Evolutionary conservation across 2,329 filamentous ascomycete genomes (phyloP), one percentile per base, ranked within the genome.

Genomic region (Chalara sp.): DNA sequence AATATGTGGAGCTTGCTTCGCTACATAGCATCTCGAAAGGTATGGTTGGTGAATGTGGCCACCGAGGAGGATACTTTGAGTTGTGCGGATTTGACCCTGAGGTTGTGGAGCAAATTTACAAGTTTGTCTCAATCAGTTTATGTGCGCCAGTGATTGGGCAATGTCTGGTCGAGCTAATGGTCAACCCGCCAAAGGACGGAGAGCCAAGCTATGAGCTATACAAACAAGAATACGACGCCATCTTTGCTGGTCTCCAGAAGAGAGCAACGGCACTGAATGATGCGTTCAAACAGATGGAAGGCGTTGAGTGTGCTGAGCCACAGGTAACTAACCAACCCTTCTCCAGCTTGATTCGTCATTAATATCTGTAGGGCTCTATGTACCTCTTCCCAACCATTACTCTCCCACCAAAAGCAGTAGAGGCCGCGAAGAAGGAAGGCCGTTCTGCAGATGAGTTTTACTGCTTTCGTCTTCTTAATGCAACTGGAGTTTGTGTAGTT

Each of bases 1-100:
- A 95, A 70, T 69, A 80, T 60, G 76, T 99, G 53, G 91, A 97
- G 74, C 81, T 99, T 52, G 92, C 86, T 46, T 96, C 89, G 48
- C 77, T 99, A 58, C 92, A 99, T 78, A 92, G 86, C 63, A 79
- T 95, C 50, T 96, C 89, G 67, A 99, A 99, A 80, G 93, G 93
- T 63, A 97, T 99, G 91, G 88, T 96, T 6, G 93, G 93, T 66
- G 93, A 99, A 76, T 99, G 93, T 68, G 93, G 93, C 48, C 93
- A 99, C 75, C 88, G 93, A 57, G 93, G 92, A 61, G 93, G 93
- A 49, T 99, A 95, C 79, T 97, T 97, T 66, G 93, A 99, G 77
- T 83, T 99, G 51, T 81, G 91, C 53, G 89, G 89, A 61, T 96
- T 99, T 69, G 83, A 95, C 67, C 72, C 81, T 8, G 78, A 87